Conservation (phyloP, 257 asterid genomes). For the Nicotiana noctiflora region DNA sequence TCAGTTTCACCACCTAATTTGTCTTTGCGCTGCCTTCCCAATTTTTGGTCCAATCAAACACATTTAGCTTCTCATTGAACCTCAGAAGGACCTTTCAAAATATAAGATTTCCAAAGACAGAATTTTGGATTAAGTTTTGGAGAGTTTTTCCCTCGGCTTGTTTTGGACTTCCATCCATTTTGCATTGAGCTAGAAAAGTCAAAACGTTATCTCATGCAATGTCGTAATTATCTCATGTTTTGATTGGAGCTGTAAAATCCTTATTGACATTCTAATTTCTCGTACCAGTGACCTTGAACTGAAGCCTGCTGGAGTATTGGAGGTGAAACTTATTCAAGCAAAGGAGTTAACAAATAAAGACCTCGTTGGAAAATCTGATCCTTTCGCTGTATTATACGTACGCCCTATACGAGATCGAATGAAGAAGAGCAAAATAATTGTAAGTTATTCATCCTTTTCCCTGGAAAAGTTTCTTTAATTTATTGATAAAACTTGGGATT, state of each 20-base stretch:
- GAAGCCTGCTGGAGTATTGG: slow-evolving; percentile 68
- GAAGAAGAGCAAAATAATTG: slow-evolving; percentile 70
- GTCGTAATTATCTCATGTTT: neutral
- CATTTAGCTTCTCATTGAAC: neutral
- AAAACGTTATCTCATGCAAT: neutral
- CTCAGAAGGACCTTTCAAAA: neutral
- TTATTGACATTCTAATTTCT: slow-evolving; percentile 5
- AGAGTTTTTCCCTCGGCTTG: neutral
- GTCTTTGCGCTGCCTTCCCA: neutral
- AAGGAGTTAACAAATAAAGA: slow-evolving; percentile 80
- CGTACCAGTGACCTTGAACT: slow-evolving; percentile 55
- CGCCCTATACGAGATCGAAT: slow-evolving; percentile 70
- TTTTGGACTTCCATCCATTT: neutral
- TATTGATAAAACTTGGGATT: neutral
- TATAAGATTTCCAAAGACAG: neutral
- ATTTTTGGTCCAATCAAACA: neutral
- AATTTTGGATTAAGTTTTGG: neutral
- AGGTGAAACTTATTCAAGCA: slow-evolving; percentile 92
- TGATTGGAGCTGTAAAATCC: neutral
- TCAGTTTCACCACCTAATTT: neutral
- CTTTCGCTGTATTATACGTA: slow-evolving; percentile 61
- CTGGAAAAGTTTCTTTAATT: neutral
- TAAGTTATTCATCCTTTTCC: slow-evolving; percentile 23
- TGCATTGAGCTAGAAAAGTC: neutral
- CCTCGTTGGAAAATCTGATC: slow-evolving; percentile 89